Evolutionary conservation across 106 monocot genomes (phyloP), one percentile per base, ranked within the genome.

Genomic region (Allium sativum): DNA sequence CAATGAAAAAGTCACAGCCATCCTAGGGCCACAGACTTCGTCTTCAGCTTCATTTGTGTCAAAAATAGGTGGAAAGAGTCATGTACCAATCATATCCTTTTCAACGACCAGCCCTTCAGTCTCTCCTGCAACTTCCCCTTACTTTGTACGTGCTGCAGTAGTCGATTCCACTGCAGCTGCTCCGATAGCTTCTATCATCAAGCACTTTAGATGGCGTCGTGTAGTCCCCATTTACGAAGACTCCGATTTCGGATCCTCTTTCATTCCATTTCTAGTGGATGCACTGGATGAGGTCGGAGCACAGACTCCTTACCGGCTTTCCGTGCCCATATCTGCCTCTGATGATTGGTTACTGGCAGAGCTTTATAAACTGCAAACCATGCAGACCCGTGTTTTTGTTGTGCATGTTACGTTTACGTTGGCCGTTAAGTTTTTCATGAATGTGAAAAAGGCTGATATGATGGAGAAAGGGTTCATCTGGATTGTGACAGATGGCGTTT

Each of bases 161-260:
- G 63, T 21, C 59, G 84, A 77, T 50, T 70, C 70, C 22, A 59
- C 58, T 51, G 67, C 77, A 19, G 73, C 73, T 2, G 3, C 31
- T 0, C 55, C 68, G 66, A 80, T 80, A 31, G 80, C 80, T 61
- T 65, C 74, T 40, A 45, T 84, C 61, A 70, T 71, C 51, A 11
- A 50, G 7, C 43, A 46, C 42, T 80, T 73, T 62, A 57, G 64
- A 6, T 85, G 80, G 84, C 61, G 55, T 12, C 70, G 73, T 12
- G 53, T 81, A 18, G 80, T 84, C 21, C 70, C 77, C 12, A 65
- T 85, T 19, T 81, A 77, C 60, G 81, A 85, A 21, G 67, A 85
- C 55, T 59, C 73, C 8, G 64, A 52, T 12, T 65, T 51, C 51
- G 64, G 64, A 22, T 17, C 74, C 10, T 63, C 73, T 22, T 52